Base-by-base conservation (phyloP, 805 yeast species). In the Danielozyma ontarioensis region DNA sequence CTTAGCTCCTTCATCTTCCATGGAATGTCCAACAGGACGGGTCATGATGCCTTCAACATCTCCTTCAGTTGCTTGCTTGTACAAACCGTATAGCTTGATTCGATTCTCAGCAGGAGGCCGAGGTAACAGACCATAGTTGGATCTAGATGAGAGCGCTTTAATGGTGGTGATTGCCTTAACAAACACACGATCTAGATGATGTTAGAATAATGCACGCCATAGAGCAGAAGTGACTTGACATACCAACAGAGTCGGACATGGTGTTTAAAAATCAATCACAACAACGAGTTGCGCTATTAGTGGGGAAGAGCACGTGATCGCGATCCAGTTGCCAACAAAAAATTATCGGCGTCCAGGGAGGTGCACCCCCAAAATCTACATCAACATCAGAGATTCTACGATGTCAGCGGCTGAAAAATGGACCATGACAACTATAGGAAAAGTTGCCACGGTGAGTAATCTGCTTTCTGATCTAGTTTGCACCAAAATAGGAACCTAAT, bases 11-110 rank as follows among this genome's bases (percentile, higher is more conserved):
- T 72, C 80, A 46, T 78, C 85, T 42, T 79, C 86, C 6, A 74
- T 64, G 1, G 73, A 56, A 27, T 53, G 56, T 4, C 88, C 89
- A 1, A 57, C 55, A 0, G 90, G 90, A 29, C 87, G 61, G 2
- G 72, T 70, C 76, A 83, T 72, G 27, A 81, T 66, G 2, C 80
- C 80, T 30, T 71, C 73, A 6, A 83, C 87, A 53, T 86, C 78
- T 5, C 96, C 96, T 56, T 84, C 90, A 4, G 94, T 86, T 2
- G 95, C 89, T 52, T 86, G 96, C 48, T 86, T 87, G 59, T 85
- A 86, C 32, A 86, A 68, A 0, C 95, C 95, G 53, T 86, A 86
- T 3, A 86, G 66, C 42, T 69, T 70, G 37, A 81, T 76, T 22
- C 95, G 57, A 39, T 67, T 74, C 33, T 78, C 81, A 2, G 83